Base-by-base conservation (phyloP, 352 stramenopile species). In the Pythium graminicola region DNA sequence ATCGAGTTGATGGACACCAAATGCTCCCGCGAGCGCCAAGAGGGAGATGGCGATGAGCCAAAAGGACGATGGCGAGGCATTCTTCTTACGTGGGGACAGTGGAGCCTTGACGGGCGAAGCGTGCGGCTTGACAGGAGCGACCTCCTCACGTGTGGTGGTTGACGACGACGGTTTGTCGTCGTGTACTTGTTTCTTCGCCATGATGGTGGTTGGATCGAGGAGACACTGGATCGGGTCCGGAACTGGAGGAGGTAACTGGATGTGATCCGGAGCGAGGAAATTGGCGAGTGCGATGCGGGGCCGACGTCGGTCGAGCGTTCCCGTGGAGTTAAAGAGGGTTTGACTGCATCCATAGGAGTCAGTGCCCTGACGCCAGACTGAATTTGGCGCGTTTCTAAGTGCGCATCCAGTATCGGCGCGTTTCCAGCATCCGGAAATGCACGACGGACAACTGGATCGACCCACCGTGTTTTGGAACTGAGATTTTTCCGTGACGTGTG, bases 1-100 rank as follows among this genome's bases (percentile, higher is more conserved):
- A 44, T 64, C 57, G 27, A 64, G 57, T 40, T 64, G 57, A 39
- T 60, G 57, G 50, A 65, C 50, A 27, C 40, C 36, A 26, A 65
- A 55, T 5, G 57, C 49, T 50, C 53, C 33, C 20, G 47, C 57
- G 14, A 65, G 23, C 45, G 51, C 57, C n/a, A 65, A 7, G 22
- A 65, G 35, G 23, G 52, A 42, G 24, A 39, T 53, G 4, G 47
- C 23, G 9, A 42, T 4, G 13, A 65, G 44, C 44, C 46, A 52
- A 20, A 19, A 27, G 6, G 36, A 48, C 2, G 56, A 47, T 14
- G 40, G 27, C 13, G 32, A 39, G 41, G 26, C 20, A 22, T 16
- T 28, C 20, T 28, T 28, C 40, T 43, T 53, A 33, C 41, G 38
- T 5, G 54, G 24, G 6, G 54, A 40, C 9, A 27, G 10, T 11